Percentiles rank a stretch among this genome's conserved stretches.
Evolutionary conservation across 768 basidiomycete species (phyloP).

Genomic region (Cantharellus cinnabarinus): DNA sequence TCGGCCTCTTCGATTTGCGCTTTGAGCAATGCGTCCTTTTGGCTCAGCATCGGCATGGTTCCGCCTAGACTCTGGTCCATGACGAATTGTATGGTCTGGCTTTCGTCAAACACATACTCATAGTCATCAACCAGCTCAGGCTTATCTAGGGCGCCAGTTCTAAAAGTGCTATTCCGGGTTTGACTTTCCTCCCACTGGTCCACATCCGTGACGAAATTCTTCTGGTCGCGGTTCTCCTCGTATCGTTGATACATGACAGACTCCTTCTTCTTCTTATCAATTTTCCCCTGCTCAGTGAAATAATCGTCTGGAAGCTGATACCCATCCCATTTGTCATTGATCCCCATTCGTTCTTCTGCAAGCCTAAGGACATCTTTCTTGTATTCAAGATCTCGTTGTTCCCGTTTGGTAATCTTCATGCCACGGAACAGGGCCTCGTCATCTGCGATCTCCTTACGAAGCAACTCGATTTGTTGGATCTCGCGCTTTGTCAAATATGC

Average conservation of each 20-base stretch:
- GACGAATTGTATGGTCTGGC: constrained; percentile 88
- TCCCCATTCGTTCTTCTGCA: constrained; percentile 84
- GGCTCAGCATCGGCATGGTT: constrained; percentile 35
- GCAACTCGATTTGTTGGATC: constrained; percentile 81
- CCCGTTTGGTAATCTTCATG: constrained; percentile 75
- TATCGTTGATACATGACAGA: constrained; percentile 85
- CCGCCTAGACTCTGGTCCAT: constrained; percentile 59
- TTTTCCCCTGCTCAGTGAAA: constrained; percentile 93
- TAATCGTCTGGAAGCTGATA: constrained; percentile 97
- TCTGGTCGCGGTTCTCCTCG: constrained; percentile 74
- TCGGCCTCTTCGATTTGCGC: constrained; percentile 83
- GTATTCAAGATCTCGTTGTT: constrained; percentile 57
- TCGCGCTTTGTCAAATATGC: constrained; percentile 95
- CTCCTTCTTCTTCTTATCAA: constrained; percentile 91
- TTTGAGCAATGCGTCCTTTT: constrained; percentile 69
- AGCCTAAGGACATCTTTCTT: constrained; percentile 85
- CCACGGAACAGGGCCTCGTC: constrained; percentile 80
- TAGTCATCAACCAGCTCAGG: constrained; percentile 63
- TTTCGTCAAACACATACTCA: constrained; percentile 97
- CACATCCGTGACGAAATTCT: constrained; percentile 88
- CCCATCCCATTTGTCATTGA: constrained; percentile 90
- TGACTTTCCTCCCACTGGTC: constrained; percentile 96
- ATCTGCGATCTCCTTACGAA: constrained; percentile 83
- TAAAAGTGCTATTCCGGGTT: constrained; percentile 73
- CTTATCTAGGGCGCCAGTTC: constrained; percentile 83